These are phyloP conservation scores for Ceratocystiopsis minuta DNA, from an alignment of 2,329 filamentous ascomycete genomes.

Conservation along the genomic window DNA sequence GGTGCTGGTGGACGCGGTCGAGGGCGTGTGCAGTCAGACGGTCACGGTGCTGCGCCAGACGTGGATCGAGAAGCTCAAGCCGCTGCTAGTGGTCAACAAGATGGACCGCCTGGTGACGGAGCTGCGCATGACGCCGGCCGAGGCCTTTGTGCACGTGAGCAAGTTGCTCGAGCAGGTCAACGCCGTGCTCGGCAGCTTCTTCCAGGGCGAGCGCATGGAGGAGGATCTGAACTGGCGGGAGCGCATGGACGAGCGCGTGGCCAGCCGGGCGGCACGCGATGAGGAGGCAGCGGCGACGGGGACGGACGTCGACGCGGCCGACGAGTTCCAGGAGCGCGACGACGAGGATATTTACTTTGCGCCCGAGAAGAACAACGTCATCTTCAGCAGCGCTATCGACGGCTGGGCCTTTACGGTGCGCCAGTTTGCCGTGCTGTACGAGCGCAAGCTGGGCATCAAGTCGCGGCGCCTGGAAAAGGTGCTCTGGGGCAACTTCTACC, in stretches of 20 bases:
- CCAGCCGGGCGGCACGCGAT: conserved; percentile 24
- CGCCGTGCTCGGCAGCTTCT: conserved; percentile 91
- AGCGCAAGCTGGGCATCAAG: conserved; percentile 94
- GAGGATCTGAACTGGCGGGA: conserved; percentile 94
- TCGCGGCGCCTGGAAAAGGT: conserved; percentile 76
- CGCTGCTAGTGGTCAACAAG: conserved; percentile 91
- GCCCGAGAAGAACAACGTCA: conserved; percentile 96
- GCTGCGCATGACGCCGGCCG: conserved; percentile 76
- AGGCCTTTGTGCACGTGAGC: conserved; percentile 77
- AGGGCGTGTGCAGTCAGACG: conserved; percentile 96
- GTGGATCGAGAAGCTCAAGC: conserved; percentile 91
- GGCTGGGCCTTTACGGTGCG: conserved; percentile 98
- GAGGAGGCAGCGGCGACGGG: conserved; percentile 31
- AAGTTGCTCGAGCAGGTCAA: conserved; percentile 92
- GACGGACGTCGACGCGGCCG: conserved; percentile 18
- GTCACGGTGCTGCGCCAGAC: conserved; percentile 90
- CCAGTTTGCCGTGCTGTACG: conserved; percentile 84
- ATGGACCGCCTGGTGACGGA: conserved; percentile 91
- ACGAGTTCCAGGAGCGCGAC: conserved; percentile 73
- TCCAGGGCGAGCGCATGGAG: conserved; percentile 96
- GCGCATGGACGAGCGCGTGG: conserved; percentile 71
- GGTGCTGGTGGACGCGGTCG: conserved; percentile 87
- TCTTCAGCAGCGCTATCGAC: conserved; percentile 92
- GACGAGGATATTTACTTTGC: conserved; percentile 97
- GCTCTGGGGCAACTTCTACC: conserved; percentile 89